Conservation (phyloP, 768 basidiomycete species). For the Inosperma sp. region DNA sequence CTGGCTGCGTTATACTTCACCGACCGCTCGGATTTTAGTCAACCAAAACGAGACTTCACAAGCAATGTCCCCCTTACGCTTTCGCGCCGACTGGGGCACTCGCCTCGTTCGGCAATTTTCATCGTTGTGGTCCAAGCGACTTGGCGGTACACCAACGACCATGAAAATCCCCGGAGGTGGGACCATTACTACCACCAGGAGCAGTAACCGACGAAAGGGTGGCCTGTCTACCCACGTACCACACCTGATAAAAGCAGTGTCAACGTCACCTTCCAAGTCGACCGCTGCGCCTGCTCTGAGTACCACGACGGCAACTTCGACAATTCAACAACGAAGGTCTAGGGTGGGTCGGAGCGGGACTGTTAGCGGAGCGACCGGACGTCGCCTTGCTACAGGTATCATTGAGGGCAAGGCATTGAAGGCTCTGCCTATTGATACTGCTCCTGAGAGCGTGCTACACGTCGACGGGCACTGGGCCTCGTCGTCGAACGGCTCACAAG, state of each 20-base stretch:
- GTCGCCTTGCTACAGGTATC: neutral
- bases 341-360: neutral
- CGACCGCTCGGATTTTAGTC: constrained; percentile 41
- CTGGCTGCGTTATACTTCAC: constrained; percentile 57
- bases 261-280: neutral
- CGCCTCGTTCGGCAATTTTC: constrained; percentile 42
- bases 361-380: neutral
- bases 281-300: neutral
- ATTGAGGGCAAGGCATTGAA: neutral
- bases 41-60: constrained; percentile 73
- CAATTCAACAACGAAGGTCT: neutral
- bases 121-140: constrained; percentile 42
- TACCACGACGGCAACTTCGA: neutral
- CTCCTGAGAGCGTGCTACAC: neutral
- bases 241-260: constrained; percentile 10
- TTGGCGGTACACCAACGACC: neutral
- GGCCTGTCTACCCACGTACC: neutral
- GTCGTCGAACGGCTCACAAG: neutral
- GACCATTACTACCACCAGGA: neutral
- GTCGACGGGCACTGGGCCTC: neutral
- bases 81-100: constrained; percentile 56
- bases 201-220: no score
- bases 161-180: neutral
- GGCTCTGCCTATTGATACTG: neutral
- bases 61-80: constrained; percentile 64